phyloP scores from a whole-genome alignment of 441 rosid genomes.

The Euphorbia celastroides region DNA sequence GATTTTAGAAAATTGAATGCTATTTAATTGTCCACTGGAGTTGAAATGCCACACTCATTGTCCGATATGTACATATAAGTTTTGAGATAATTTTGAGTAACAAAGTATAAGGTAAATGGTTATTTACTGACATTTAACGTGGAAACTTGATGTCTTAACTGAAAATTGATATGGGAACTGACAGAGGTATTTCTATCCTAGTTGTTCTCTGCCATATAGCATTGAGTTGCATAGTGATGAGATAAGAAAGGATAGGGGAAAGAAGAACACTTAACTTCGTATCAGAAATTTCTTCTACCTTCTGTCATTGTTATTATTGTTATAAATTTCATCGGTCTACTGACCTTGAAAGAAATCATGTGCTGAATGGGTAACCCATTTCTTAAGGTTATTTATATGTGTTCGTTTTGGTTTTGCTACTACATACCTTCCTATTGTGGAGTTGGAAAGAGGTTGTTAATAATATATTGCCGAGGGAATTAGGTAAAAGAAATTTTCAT shows the following conservation, averaged over 20 bases:
- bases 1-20: not conserved
- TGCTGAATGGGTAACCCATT: not conserved
- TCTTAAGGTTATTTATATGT: not conserved
- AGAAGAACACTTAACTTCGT: not conserved
- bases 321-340: not conserved
- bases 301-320: not conserved
- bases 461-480: slow-evolving; percentile 4
- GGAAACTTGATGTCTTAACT: not conserved
- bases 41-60: not conserved
- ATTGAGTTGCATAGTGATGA: not conserved
- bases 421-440: not conserved
- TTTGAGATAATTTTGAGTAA: not conserved
- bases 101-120: not conserved
- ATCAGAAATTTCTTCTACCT: not conserved
- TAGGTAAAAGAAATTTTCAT: slow-evolving; percentile 6
- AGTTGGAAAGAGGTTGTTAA: not conserved
- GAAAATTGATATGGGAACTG: not conserved
- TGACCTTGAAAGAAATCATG: not conserved
- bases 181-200: not conserved
- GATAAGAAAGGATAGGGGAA: not conserved
- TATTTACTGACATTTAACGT: too few relatives aligned
- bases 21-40: not conserved
- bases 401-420: not conserved
- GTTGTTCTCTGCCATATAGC: not conserved
- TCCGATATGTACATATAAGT: not conserved